Percentiles rank a stretch among this genome's conserved stretches.
Evolutionary conservation across 169 alveolate species (phyloP).

Genomic region (Hepatocystis sp.): DNA sequence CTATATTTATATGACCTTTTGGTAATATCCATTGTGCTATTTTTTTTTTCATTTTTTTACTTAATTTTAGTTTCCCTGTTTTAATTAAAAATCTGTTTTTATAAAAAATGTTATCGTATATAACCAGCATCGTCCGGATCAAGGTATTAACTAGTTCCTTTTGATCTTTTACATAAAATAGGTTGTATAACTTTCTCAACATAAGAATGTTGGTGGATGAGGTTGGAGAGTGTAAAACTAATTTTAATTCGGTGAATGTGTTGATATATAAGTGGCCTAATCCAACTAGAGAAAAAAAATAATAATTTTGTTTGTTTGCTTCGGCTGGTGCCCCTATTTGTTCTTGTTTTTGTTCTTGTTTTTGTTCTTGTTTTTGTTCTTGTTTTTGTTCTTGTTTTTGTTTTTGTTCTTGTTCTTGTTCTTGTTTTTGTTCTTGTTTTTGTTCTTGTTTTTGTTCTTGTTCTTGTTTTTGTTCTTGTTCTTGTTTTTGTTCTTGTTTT

Average conservation of each 20-base stretch:
- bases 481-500: background rate
- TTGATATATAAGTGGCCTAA: constrained; percentile 47
- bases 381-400: too few species aligned
- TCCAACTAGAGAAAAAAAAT: constrained; percentile 56
- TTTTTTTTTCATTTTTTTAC: constrained; percentile 18
- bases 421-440: too few species aligned
- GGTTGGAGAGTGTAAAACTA: constrained; percentile 35
- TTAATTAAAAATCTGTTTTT: background rate
- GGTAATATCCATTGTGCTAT: constrained; percentile 14
- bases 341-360: background rate
- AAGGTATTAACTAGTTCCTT: constrained; percentile 8
- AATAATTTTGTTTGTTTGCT: constrained; percentile 10
- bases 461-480: background rate
- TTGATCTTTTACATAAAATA: constrained; percentile 44
- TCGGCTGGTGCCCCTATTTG: background rate
- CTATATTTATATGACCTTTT: background rate
- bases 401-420: background rate
- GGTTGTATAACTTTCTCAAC: constrained; percentile 19
- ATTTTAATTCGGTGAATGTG: constrained; percentile 20
- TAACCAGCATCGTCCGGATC: constrained; percentile 6
- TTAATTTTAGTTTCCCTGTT: constrained; percentile 2
- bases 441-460: too few species aligned
- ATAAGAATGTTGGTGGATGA: constrained; percentile 6
- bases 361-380: background rate
- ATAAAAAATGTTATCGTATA: constrained; percentile 39